These are phyloP conservation scores for Argentina anserina DNA, from an alignment of 306 rosid species.

Conservation along the genomic window DNA sequence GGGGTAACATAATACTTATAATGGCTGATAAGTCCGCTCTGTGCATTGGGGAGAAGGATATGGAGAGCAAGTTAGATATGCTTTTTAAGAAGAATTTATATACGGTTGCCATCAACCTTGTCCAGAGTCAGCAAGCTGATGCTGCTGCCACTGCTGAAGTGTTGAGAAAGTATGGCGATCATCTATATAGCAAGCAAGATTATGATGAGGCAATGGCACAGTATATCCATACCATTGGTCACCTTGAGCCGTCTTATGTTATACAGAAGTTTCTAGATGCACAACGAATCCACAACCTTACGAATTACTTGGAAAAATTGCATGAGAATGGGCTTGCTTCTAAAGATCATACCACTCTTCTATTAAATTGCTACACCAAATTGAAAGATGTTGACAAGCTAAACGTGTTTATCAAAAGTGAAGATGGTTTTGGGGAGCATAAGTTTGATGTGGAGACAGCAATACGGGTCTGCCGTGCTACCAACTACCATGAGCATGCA, in stretches of 20 bases:
- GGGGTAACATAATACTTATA: constrained; percentile 92
- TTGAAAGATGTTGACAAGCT: constrained; percentile 92
- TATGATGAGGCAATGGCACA: constrained; percentile 97
- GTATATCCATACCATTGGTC: constrained; percentile 89
- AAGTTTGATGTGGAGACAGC: constrained; percentile 98
- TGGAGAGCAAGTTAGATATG: constrained; percentile 99
- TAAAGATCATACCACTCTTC: constrained; percentile 94
- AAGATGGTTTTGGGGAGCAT: constrained; percentile 77
- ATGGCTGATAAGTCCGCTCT: constrained; percentile 84
- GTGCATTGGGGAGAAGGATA: constrained; percentile 95
- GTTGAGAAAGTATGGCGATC: constrained; percentile 89
- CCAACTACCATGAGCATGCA: constrained; percentile 98
- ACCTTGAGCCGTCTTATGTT: constrained; percentile 97
- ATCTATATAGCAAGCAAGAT: constrained; percentile 90
- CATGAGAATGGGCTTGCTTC: constrained; percentile 98
- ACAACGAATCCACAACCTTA: constrained; percentile 91
- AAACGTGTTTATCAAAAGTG: constrained; percentile 75
- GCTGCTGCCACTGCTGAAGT: constrained; percentile 98
- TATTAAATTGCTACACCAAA: constrained; percentile 91
- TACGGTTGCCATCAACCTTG: constrained; percentile 90
- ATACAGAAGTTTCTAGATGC: constrained; percentile 98
- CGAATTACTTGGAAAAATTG: constrained; percentile 92
- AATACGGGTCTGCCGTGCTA: constrained; percentile 95
- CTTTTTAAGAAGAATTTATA: constrained; percentile 90
- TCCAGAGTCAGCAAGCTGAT: constrained; percentile 97